Evolutionary conservation across 106 monocot species (phyloP).

Genomic region (Allium fistulosum): DNA sequence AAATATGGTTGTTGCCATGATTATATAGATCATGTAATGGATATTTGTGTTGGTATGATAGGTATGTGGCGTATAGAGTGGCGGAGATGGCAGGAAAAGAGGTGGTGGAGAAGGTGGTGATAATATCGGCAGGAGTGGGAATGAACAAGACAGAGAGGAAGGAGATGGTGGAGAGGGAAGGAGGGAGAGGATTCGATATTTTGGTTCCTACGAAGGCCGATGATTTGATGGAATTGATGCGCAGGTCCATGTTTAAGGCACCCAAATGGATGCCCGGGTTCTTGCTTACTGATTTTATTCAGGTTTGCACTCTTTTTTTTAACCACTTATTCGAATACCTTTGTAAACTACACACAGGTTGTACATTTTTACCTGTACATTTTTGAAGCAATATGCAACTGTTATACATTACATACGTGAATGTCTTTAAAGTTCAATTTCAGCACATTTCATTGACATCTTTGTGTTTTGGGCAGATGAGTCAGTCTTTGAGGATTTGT

Average conservation of each 20-base stretch:
- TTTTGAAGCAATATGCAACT: too few relatives aligned
- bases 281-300: conserved; percentile 53
- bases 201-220: conserved; percentile 45
- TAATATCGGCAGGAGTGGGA: conserved; percentile 38
- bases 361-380: too few relatives aligned
- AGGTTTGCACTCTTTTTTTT: conserved; percentile 16
- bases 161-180: conserved; percentile 34
- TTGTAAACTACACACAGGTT: too few relatives aligned
- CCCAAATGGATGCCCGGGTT: conserved; percentile 53
- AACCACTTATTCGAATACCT: neutral
- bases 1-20: too few relatives aligned
- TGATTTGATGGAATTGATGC: conserved; percentile 33
- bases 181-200: conserved; percentile 36
- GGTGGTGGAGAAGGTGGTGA: conserved; percentile 32
- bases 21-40: too few relatives aligned
- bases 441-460: too few relatives aligned
- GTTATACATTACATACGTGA: too few relatives aligned
- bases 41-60: too few relatives aligned
- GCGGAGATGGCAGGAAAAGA: conserved; percentile 24
- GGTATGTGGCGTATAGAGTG: conserved; percentile 54
- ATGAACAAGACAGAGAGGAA: conserved; percentile 18
- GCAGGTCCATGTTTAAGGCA: conserved; percentile 34
- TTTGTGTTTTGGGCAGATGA: too few relatives aligned
- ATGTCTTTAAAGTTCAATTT: too few relatives aligned
- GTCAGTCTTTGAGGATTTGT: too few relatives aligned